These are phyloP conservation scores for Alternaria alternata DNA, from an alignment of 2,329 filamentous ascomycete genomes.

Conservation along the genomic window DNA sequence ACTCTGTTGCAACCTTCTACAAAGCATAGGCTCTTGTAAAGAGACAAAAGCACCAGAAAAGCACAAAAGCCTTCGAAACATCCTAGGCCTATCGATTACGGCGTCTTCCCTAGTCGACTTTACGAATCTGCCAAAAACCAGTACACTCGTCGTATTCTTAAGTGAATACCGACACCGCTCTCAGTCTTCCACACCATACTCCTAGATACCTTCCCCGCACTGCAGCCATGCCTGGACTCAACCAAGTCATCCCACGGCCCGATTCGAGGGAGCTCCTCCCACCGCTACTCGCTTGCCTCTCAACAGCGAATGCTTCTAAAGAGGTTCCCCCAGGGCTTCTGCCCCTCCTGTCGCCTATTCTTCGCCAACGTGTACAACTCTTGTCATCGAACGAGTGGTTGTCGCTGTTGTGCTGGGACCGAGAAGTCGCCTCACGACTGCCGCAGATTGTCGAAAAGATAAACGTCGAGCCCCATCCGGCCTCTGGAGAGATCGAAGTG, in stretches of 20 bases:
- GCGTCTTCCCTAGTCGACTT: background rate
- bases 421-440: conserved; percentile 64
- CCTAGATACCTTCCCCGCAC: background rate
- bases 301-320: conserved; percentile 66
- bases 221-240: conserved; percentile 55
- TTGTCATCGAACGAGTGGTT: conserved; percentile 75
- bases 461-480: conserved; percentile 78
- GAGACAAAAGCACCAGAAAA: conserved; percentile 7
- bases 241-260: conserved; percentile 62
- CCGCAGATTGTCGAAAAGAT: conserved; percentile 69
- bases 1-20: background rate
- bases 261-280: conserved; percentile 66
- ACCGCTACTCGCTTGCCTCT: conserved; percentile 69
- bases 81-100: background rate
- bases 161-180: background rate
- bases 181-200: background rate
- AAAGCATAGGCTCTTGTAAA: background rate
- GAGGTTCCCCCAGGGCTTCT: conserved; percentile 68
- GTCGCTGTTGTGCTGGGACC: conserved; percentile 74
- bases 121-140: background rate
- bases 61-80: background rate
- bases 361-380: conserved; percentile 69
- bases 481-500: conserved; percentile 80
- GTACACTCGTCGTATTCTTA: background rate
- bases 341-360: conserved; percentile 68